Conservation (phyloP, 2,329 filamentous ascomycete genomes). For the Fusarium goolgardi region DNA sequence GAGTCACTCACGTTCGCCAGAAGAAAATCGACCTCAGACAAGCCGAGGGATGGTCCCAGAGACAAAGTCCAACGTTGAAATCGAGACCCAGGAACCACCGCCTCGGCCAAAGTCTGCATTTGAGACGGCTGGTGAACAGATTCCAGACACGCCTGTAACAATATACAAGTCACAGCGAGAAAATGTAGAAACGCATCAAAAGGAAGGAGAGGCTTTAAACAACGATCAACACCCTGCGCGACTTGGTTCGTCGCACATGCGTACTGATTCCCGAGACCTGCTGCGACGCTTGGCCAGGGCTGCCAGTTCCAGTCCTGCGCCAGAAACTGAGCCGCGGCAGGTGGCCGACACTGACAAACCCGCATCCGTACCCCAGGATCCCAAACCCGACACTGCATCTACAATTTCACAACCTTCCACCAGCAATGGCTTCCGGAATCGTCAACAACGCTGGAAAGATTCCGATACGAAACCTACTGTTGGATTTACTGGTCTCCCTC, state of each 20-base stretch:
- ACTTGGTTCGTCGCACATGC: conserved; percentile 37
- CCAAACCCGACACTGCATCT: conserved; percentile 30
- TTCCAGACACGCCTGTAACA: conserved; percentile 57
- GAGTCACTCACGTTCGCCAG: conserved; percentile 58
- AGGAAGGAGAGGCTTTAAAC: conserved; percentile 13
- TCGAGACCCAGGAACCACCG: conserved; percentile 33
- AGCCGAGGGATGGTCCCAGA: conserved; percentile 38
- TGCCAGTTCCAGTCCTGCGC: conserved; percentile 58
- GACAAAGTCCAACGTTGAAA: conserved; percentile 13
- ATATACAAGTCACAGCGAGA: conserved; percentile 50
- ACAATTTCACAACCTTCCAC: conserved; percentile 33
- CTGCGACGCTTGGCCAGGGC: conserved; percentile 62
- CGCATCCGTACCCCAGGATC: conserved; percentile 17
- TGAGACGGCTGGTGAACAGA: conserved; percentile 49
- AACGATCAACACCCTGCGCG: conserved; percentile 30
- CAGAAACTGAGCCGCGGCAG: conserved; percentile 44
- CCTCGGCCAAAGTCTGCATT: conserved; percentile 44
- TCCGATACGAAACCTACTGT: conserved; percentile 56
- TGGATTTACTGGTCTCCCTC: conserved; percentile 59
- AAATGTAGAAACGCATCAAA: conserved; percentile 20
- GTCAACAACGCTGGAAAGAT: conserved; percentile 36
- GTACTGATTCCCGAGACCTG: conserved; percentile 60
- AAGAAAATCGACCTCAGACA: conserved; percentile 50
- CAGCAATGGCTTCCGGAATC: conserved; percentile 32
- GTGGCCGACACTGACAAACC: conserved; percentile 32